These are phyloP conservation scores for Cucurbita ficifolia DNA, from an alignment of 306 rosid species.

Conservation along the genomic window DNA sequence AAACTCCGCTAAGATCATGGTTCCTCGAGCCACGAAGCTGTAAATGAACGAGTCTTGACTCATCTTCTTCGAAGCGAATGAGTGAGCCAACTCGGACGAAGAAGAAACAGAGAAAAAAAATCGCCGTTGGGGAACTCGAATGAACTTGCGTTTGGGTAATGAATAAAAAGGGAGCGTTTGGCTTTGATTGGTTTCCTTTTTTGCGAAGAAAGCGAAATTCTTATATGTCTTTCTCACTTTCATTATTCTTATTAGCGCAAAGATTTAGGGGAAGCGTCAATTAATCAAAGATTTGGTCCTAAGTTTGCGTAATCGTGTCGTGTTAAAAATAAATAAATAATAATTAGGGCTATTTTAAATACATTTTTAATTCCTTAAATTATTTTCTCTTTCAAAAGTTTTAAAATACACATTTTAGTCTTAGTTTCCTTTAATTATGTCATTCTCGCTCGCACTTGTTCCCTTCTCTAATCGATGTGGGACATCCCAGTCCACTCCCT, in stretches of 20 bases:
- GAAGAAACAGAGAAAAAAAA: background rate
- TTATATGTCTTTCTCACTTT: background rate
- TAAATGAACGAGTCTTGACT: slow-evolving; percentile 78
- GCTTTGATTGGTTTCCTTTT: background rate
- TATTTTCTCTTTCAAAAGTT: too few species aligned
- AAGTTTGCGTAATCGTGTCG: background rate
- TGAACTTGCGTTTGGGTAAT: background rate
- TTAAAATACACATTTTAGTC: too few species aligned
- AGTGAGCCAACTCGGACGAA: slow-evolving; percentile 9
- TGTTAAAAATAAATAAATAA: background rate
- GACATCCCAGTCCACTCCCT: too few species aligned
- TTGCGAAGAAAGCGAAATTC: background rate
- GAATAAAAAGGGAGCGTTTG: background rate
- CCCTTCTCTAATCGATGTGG: too few species aligned
- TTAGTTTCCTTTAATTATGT: too few species aligned
- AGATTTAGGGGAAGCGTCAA: background rate
- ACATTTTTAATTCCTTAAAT: too few species aligned
- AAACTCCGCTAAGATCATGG: slow-evolving; percentile 77
- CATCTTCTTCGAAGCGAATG: slow-evolving; percentile 21
- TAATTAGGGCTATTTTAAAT: too few species aligned
- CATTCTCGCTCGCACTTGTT: too few species aligned
- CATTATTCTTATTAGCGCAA: background rate
- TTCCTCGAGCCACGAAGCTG: slow-evolving; percentile 87
- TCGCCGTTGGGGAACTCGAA: background rate
- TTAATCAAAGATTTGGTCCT: slow-evolving; percentile 4